Evolutionary conservation across 2,329 filamentous ascomycete species (phyloP).

Genomic region (Ophiosphaerella narmari): DNA sequence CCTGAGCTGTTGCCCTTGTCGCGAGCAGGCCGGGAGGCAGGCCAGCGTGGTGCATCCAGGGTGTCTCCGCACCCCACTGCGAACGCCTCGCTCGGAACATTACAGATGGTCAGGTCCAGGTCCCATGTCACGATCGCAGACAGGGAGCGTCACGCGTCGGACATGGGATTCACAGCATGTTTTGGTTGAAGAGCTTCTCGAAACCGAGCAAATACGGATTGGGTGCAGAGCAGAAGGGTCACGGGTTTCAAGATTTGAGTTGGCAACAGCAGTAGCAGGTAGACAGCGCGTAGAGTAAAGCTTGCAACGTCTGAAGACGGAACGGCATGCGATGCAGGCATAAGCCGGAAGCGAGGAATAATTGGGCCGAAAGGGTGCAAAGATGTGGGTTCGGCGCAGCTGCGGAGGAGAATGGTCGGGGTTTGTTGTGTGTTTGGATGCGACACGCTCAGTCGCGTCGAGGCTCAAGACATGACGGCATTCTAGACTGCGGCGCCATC

Average conservation of each 20-base stretch:
- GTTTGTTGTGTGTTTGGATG: slow-evolving; percentile 14
- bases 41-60: slow-evolving; percentile 39
- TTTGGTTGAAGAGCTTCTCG: slow-evolving; percentile 33
- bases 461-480: slow-evolving; percentile 28
- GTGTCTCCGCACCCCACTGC: slow-evolving; percentile 45
- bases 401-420: slow-evolving; percentile 13
- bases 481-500: slow-evolving; percentile 12
- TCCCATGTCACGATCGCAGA: slow-evolving; percentile 45
- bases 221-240: slow-evolving; percentile 11
- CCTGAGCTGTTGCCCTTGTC: slow-evolving; percentile 45
- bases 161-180: slow-evolving; percentile 27
- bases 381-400: slow-evolving; percentile 13
- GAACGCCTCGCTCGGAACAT: slow-evolving; percentile 45
- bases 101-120: slow-evolving; percentile 42
- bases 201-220: slow-evolving; percentile 25
- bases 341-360: slow-evolving; percentile 15
- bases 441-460: slow-evolving; percentile 19
- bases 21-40: slow-evolving; percentile 39
- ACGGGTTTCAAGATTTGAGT: slow-evolving; percentile 30
- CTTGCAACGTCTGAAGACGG: slow-evolving; percentile 26
- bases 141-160: slow-evolving; percentile 28
- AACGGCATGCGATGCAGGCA: slow-evolving; percentile 12
- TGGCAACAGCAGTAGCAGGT: slow-evolving; percentile 14
- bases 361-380: slow-evolving; percentile 20
- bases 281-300: slow-evolving; percentile 12